A percentile compares a stretch with the other conserved stretches of the same genome.
These are phyloP conservation scores for Jatropha curcas DNA, from an alignment of 345 rosid genomes.

Conservation along the genomic window DNA sequence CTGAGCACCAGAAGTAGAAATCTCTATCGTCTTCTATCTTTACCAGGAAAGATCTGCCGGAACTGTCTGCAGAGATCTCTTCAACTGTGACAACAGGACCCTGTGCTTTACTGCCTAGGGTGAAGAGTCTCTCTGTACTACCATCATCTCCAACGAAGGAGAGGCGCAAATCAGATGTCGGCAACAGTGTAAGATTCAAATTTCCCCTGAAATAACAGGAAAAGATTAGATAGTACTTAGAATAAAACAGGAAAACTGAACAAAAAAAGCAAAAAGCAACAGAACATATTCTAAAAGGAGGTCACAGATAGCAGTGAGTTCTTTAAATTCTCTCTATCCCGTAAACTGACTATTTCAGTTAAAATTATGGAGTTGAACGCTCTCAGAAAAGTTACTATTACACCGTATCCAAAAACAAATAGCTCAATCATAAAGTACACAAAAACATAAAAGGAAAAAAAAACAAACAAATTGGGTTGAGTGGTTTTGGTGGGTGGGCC, in stretches of 20 bases:
- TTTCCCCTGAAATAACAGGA: slow-evolving; percentile 62
- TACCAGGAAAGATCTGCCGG: slow-evolving; percentile 83
- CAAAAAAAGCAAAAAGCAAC: not conserved
- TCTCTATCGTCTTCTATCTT: slow-evolving; percentile 51
- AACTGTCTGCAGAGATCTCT: slow-evolving; percentile 65
- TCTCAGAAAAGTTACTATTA: not conserved
- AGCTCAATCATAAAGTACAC: too few relatives aligned
- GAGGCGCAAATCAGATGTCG: slow-evolving; percentile 81
- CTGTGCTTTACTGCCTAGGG: slow-evolving; percentile 50
- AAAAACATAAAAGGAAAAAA: not conserved
- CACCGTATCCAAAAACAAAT: not conserved
- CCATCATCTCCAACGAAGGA: slow-evolving; percentile 87
- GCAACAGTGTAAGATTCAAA: slow-evolving; percentile 71
- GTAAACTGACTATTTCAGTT: too few relatives aligned
- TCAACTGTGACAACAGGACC: slow-evolving; percentile 53
- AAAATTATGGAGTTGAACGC: not conserved
- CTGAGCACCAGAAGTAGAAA: slow-evolving; percentile 91
- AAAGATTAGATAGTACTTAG: not conserved
- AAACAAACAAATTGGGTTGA: too few relatives aligned
- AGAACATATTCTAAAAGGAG: not conserved
- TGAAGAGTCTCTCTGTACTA: slow-evolving; percentile 59
- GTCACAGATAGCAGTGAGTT: not conserved
- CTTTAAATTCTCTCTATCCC: not conserved
- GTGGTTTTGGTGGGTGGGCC: too few relatives aligned
- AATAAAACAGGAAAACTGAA: not conserved